Evolutionary conservation across 441 rosid species (phyloP), one percentile per base, ranked within the genome.

Genomic region (Erodium chrysanthum): DNA sequence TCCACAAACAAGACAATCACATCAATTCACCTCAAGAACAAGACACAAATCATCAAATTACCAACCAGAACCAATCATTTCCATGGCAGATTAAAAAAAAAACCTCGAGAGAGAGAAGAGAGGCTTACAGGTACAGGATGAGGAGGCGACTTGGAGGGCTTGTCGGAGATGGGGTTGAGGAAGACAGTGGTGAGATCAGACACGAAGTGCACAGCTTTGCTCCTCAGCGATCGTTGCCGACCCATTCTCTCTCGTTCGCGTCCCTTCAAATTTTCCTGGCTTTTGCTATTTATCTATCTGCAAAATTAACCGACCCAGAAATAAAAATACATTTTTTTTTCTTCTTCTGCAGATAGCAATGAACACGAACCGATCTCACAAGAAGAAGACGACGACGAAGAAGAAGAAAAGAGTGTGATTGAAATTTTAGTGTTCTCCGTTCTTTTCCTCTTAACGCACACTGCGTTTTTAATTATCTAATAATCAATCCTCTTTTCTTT

Each of bases 121-220:
- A 75, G 20, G 27, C 64, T 76, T 52, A 72, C 75, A 20, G 68
- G 73, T 2, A 42, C n/a, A 56, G 61, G 40, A 37, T 84, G 79
- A 69, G 70, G 67, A 11, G 66, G 73, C 12, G 66, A 63, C 64
- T 70, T 70, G 69, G 95, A 80, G 67, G 95, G 84, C 74, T 88
- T 87, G 74, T 90, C 98, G 66, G 90, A 93, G 77, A 93, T 85
- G 37, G 98, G 98, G 81, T 90, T 93, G 73, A 93, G 94, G 68
- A 93, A 77, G 64, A 79, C 95, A 73, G 98, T 83, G 89, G 98
- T 87, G 75, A 93, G 84, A 85, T 87, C 97, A 83, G 96, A 75
- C 64, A 93, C 96, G 46, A 93, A 86, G 83, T 89, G 86, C 22
- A 86, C 95, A 62, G 98, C 97, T 85, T 88, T 93, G 82, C 90